phyloP scores from a whole-genome alignment of 345 rosid species.

The Salix viminalis region DNA sequence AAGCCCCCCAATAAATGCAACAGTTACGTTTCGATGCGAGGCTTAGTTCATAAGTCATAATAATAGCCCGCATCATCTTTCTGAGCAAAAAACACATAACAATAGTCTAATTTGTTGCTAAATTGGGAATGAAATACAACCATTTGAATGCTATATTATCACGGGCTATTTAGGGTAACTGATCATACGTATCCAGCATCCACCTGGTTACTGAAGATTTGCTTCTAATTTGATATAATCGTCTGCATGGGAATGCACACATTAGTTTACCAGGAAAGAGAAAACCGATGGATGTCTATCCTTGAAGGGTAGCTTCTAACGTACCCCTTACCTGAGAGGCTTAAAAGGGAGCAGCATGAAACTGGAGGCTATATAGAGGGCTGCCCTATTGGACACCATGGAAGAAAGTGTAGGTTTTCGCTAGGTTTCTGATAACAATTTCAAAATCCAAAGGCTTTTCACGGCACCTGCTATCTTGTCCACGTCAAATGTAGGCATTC shows the following conservation, averaged over 20 bases:
- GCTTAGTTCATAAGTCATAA: neutral
- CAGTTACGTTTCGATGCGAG: neutral
- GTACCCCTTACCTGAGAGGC: neutral
- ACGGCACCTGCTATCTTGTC: neutral
- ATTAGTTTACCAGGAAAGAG: neutral
- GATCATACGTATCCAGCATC: neutral
- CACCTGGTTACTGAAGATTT: neutral
- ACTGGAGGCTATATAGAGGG: neutral
- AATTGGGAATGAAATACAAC: neutral
- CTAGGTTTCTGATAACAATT: neutral
- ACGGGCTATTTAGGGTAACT: neutral
- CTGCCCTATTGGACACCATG: neutral
- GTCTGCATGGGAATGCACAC: neutral
- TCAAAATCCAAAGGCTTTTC: neutral
- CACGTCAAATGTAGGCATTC: neutral
- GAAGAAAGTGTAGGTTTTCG: neutral
- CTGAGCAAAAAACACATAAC: neutral
- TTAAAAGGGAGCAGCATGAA: neutral
- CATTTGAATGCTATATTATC: neutral
- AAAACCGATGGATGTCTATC: neutral
- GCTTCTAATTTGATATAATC: neutral
- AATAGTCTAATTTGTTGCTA: neutral
- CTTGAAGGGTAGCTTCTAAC: neutral
- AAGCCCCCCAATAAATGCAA: neutral
- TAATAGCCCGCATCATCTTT: neutral